Conservation (phyloP, 345 rosid genomes). For the Euphorbia lathyris region DNA sequence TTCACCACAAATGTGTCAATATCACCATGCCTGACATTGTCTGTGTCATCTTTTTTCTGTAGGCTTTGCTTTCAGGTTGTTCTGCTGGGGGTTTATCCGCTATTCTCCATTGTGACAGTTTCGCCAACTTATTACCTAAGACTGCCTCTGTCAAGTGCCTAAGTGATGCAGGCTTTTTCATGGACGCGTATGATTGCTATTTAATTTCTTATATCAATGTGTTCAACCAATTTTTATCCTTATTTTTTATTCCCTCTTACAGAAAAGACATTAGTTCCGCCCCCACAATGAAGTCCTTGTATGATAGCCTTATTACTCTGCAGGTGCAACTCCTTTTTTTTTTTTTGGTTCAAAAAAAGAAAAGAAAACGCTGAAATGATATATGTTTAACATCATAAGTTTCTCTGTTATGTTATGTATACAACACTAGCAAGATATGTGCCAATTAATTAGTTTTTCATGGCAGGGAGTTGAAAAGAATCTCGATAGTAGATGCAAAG, state of each 20-base stretch:
- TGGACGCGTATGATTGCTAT: constrained; percentile 58
- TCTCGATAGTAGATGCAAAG: constrained; percentile 61
- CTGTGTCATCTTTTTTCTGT: constrained; percentile 6
- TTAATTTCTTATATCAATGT: not conserved
- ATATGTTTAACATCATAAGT: not conserved
- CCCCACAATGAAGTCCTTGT: constrained; percentile 64
- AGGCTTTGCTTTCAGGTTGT: constrained; percentile 99
- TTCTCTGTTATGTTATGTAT: not conserved
- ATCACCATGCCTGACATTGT: too few relatives aligned
- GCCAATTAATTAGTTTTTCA: constrained; percentile 7
- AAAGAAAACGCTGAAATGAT: not conserved
- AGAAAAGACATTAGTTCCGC: constrained; percentile 67
- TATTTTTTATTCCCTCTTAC: constrained; percentile 20
- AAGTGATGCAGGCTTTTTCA: constrained; percentile 95
- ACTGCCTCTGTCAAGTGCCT: constrained; percentile 77
- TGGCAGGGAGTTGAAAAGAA: constrained; percentile 63
- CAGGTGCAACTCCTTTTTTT: constrained; percentile 44
- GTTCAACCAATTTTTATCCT: not conserved
- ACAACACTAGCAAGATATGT: not conserved
- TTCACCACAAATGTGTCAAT: too few relatives aligned
- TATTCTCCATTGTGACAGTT: constrained; percentile 72
- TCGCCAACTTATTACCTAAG: constrained; percentile 53
- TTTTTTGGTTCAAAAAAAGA: not conserved
- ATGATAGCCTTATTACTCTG: constrained; percentile 44
- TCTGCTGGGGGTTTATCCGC: constrained; percentile 94